Conservation (phyloP, 2,329 filamentous ascomycete species). For the Colletotrichum incanum region DNA sequence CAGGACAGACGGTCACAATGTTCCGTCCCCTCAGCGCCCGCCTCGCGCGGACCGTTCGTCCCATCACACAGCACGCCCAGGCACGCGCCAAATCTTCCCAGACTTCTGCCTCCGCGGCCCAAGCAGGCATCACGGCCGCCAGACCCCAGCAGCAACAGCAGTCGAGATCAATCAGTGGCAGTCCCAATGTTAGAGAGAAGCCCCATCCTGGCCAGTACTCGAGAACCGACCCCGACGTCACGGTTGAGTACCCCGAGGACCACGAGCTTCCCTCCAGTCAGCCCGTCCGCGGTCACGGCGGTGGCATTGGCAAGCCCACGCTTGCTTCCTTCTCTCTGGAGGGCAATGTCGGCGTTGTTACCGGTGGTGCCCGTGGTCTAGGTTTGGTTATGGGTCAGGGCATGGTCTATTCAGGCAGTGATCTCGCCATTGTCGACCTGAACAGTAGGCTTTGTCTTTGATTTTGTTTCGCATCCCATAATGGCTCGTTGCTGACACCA, state of each 20-base stretch:
- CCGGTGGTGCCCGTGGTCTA: conserved; percentile 89
- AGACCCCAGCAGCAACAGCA: conserved; percentile 41
- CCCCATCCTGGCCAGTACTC: conserved; percentile 75
- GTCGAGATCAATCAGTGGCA: conserved; percentile 50
- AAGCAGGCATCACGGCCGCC: conserved; percentile 41
- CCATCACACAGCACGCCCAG: conserved; percentile 29
- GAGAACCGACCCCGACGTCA: conserved; percentile 84
- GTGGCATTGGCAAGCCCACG: conserved; percentile 87
- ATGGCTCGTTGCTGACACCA: not conserved
- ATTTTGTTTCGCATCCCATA: not conserved
- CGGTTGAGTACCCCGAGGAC: conserved; percentile 84
- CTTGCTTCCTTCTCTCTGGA: conserved; percentile 90
- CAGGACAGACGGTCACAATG: conserved; percentile 24
- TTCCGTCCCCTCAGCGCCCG: conserved; percentile 43
- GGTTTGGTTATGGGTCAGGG: conserved; percentile 95
- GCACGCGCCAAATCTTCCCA: conserved; percentile 27
- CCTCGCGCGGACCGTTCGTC: conserved; percentile 37
- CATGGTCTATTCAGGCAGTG: conserved; percentile 88
- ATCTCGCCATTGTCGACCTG: conserved; percentile 93
- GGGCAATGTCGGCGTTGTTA: conserved; percentile 86
- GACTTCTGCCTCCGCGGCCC: conserved; percentile 45
- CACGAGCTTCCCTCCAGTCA: conserved; percentile 79
- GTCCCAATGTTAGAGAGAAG: conserved; percentile 55
- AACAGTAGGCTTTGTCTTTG: conserved; percentile 75
- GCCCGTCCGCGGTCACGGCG: conserved; percentile 82